A percentile compares a stretch with the other conserved stretches of the same genome.
Conservation (phyloP, 108 stramenopile genomes). For the Nannochloropsis granulata region DNA sequence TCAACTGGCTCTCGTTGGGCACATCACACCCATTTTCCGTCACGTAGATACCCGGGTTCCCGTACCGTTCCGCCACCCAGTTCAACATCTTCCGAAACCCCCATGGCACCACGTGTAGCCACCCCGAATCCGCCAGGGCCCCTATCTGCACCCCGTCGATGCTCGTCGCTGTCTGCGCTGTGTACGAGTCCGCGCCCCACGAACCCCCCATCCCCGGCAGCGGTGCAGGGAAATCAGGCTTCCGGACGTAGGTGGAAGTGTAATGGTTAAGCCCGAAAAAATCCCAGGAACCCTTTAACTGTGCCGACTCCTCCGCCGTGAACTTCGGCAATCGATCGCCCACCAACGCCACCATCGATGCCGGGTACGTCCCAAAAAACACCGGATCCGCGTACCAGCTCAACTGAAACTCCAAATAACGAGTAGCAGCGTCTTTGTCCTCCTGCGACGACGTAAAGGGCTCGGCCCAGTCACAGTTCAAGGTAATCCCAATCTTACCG, state of each 20-base stretch:
- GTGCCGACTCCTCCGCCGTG: conserved; percentile 39
- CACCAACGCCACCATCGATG: conserved; percentile 48
- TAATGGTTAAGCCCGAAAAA: conserved; percentile 85
- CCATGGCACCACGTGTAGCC: conserved; percentile 25
- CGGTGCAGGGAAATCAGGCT: background rate
- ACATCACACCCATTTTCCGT: conserved; percentile 34
- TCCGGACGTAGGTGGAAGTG: background rate
- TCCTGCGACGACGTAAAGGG: conserved; percentile 44
- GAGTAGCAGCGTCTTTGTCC: conserved; percentile 1
- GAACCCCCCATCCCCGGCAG: background rate
- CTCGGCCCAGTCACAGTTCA: conserved; percentile 54
- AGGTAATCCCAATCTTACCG: conserved; percentile 54
- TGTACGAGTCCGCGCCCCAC: background rate
- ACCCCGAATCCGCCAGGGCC: conserved; percentile 4
- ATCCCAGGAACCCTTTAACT: conserved; percentile 48
- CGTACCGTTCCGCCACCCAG: conserved; percentile 21
- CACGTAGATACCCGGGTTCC: conserved; percentile 9
- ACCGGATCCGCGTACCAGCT: conserved; percentile 33
- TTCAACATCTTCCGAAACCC: conserved; percentile 14
- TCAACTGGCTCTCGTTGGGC: conserved; percentile 2
- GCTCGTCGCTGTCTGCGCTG: background rate
- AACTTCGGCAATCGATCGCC: conserved; percentile 55
- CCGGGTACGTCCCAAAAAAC: conserved; percentile 62
- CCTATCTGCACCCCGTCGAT: conserved; percentile 10
- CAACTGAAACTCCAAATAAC: conserved; percentile 13